Percentiles rank a stretch among this genome's conserved stretches.
Conservation (phyloP, 495 filamentous ascomycete species). For the Bombardia bombarda region DNA sequence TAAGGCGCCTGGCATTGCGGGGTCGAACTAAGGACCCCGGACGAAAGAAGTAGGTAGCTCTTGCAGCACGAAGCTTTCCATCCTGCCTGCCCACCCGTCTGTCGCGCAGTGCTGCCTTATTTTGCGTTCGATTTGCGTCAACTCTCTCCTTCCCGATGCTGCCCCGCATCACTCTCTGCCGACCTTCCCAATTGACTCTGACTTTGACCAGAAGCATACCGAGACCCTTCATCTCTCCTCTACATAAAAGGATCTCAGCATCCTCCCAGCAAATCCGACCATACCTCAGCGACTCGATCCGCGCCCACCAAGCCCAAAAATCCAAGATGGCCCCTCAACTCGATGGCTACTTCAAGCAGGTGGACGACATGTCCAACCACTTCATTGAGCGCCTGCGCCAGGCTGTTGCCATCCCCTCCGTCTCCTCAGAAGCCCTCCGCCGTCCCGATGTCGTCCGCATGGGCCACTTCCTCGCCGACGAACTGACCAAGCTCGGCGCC, state of each 20-base stretch:
- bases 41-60: too few relatives aligned
- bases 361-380: constrained; percentile 66
- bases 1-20: too few relatives aligned
- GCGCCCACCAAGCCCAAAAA: constrained; percentile 48
- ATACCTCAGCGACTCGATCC: constrained; percentile 39
- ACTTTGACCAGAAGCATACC: background rate
- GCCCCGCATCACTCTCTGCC: constrained; percentile 31
- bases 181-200: constrained; percentile 21
- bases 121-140: too few relatives aligned
- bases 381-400: constrained; percentile 91
- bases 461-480: constrained; percentile 80
- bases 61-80: too few relatives aligned
- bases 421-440: constrained; percentile 84
- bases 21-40: too few relatives aligned
- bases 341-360: constrained; percentile 80
- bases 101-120: too few relatives aligned
- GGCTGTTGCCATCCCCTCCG: constrained; percentile 91
- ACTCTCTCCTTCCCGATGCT: too few relatives aligned
- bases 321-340: constrained; percentile 83
- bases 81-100: background rate
- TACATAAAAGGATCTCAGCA: background rate
- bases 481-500: constrained; percentile 78
- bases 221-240: background rate
- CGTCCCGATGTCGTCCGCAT: constrained; percentile 91
- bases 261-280: background rate